Base-by-base conservation (phyloP, 75 land plant species). In the Chamaecyparis obtusa region DNA sequence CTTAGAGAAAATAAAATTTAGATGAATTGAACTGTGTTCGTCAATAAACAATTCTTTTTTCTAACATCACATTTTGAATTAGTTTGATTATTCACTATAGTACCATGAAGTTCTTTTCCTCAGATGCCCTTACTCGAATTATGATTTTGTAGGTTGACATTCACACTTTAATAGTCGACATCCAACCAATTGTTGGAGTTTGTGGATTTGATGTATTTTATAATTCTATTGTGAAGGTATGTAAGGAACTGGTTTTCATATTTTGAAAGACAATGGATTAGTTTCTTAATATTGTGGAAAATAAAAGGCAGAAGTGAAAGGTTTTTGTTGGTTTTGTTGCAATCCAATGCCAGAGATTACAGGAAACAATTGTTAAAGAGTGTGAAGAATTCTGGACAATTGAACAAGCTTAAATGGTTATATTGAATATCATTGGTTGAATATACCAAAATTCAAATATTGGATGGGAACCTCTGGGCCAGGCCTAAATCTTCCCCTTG, bases 161-260 rank as follows among this genome's bases (percentile, higher is more conserved):
- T 10, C 86, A 85, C 32, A 85, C 49, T 39, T 54, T 90, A 48
- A 85, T 88, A 46, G 49, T 87, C 37, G 92, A 84, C 49, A 32
- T 49, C 35, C 88, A 85, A 39, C 49, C 84, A 30, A n/a, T 51
- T 83, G 84, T 83, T 49, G 93, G 93, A 74, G 86, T 92, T 46
- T 92, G 93, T 85, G 93, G 93, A 21, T 92, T 86, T 85, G 93
- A 92, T 60, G 78, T 92, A n/a, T 90, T 90, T 82, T 44, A 88
- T 48, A 71, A 88, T 64, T 92, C 88, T 60, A 88, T 90, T 64
- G 92, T 92, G 55, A 91, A 88, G 72, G 86, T 88, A 51, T 3
- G 36, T 83, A 49, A 51, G 15, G 13, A 37, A 17, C 3, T 37
- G 24, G 24, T 79, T 79, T 44, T 37, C 19, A 9, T 79, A 17